Evolutionary conservation across 805 yeast species (phyloP).

Genomic region (Lipomyces spencermartinsiae): DNA sequence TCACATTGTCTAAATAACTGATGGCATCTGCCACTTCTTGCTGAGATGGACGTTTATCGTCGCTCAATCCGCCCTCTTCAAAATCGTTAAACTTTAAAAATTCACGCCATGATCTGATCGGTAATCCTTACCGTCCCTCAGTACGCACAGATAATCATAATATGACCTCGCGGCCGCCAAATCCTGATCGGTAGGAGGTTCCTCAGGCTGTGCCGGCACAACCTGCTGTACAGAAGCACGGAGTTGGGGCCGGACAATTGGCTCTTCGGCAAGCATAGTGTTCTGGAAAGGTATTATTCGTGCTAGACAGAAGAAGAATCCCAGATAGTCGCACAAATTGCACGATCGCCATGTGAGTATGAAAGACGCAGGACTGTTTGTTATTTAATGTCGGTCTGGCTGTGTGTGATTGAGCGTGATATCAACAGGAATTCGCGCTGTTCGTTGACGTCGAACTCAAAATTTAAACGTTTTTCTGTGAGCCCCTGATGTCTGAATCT

Average conservation of each 20-base stretch:
- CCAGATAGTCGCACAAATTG: too few species aligned
- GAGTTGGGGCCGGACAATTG: background rate
- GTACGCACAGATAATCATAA: background rate
- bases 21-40: background rate
- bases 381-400: too few species aligned
- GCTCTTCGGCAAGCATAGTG: background rate
- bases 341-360: too few species aligned
- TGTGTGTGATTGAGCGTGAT: too few species aligned
- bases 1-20: background rate
- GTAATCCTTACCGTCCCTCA: background rate
- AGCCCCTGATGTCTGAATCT: too few species aligned
- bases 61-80: background rate
- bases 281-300: too few species aligned
- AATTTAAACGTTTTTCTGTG: too few species aligned
- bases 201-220: background rate
- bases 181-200: background rate
- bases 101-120: background rate
- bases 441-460: too few species aligned
- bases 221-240: background rate
- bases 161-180: background rate
- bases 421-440: too few species aligned
- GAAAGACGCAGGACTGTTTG: too few species aligned
- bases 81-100: background rate
- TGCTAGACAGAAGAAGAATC: too few species aligned
- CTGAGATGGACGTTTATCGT: background rate